These are phyloP conservation scores for Aspergillus thermomutatus DNA, from an alignment of 2,329 filamentous ascomycete genomes.

Conservation along the genomic window DNA sequence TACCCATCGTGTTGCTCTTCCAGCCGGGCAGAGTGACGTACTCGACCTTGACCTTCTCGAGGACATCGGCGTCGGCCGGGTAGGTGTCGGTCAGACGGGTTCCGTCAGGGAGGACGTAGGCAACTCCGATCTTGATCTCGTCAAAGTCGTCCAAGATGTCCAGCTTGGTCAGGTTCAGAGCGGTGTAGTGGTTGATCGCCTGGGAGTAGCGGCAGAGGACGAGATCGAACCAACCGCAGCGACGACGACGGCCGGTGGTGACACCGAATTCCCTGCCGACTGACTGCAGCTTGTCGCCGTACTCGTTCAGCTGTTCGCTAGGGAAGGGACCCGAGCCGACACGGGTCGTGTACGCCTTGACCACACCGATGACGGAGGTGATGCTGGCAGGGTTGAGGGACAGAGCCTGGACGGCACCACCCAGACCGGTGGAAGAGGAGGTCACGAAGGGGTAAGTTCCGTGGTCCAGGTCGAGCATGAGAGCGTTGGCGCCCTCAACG, in stretches of 20 bases:
- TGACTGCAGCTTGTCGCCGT: slow-evolving; percentile 55
- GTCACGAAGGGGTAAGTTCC: slow-evolving; percentile 52
- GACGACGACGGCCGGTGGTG: slow-evolving; percentile 59
- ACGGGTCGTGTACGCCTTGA: slow-evolving; percentile 64
- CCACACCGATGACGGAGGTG: slow-evolving; percentile 58
- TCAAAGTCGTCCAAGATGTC: slow-evolving; percentile 63
- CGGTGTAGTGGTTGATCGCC: slow-evolving; percentile 51
- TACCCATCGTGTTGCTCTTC: slow-evolving; percentile 58
- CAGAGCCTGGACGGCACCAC: slow-evolving; percentile 55
- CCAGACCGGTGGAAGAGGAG: slow-evolving; percentile 47
- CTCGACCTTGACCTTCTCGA: slow-evolving; percentile 53
- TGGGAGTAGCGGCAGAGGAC: slow-evolving; percentile 63
- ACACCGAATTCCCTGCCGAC: slow-evolving; percentile 56
- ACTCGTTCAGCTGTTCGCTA: slow-evolving; percentile 57
- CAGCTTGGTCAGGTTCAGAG: slow-evolving; percentile 62
- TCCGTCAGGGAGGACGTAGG: slow-evolving; percentile 53
- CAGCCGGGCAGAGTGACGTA: slow-evolving; percentile 61
- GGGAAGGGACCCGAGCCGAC: slow-evolving; percentile 61
- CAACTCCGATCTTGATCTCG: slow-evolving; percentile 59
- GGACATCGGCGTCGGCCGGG: slow-evolving; percentile 53
- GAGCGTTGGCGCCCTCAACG: slow-evolving; percentile 62
- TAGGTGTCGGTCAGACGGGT: slow-evolving; percentile 51
- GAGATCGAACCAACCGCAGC: slow-evolving; percentile 64
- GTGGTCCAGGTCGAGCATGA: slow-evolving; percentile 59
- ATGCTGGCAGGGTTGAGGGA: slow-evolving; percentile 57